Percentiles rank a stretch among this genome's conserved stretches.
Evolutionary conservation across 73 alveolate species (phyloP).

Genomic region (Durusdinium trenchii): DNA sequence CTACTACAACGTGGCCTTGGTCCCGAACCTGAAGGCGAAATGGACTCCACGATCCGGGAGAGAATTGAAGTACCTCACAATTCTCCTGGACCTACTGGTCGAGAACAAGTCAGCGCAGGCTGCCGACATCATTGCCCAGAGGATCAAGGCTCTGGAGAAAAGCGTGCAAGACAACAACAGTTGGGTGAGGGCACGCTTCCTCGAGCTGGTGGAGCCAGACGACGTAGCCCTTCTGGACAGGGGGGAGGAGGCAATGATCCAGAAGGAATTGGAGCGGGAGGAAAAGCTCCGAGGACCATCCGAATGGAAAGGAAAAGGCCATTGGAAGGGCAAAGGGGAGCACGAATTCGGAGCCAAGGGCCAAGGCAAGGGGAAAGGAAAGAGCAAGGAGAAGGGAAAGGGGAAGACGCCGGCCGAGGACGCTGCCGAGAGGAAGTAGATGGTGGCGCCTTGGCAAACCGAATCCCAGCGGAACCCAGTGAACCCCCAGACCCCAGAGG

Average conservation of each 20-base stretch:
- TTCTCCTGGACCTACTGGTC: neutral
- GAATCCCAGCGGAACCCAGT: neutral
- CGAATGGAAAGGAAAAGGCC: neutral
- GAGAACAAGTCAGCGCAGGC: neutral
- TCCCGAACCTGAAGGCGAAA: neutral
- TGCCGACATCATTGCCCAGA: constrained; percentile 6
- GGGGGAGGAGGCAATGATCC: neutral
- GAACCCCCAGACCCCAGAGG: neutral
- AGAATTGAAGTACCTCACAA: neutral
- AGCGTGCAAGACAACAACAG: neutral
- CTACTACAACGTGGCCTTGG: neutral
- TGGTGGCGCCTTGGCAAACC: neutral
- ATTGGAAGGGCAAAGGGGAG: neutral
- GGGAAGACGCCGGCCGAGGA: neutral
- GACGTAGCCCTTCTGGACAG: neutral
- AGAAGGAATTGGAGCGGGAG: constrained; percentile 2
- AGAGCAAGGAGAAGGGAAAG: neutral
- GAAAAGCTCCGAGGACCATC: neutral
- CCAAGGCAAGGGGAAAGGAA: neutral
- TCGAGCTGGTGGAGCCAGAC: neutral
- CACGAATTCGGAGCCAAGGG: neutral
- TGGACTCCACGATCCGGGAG: neutral
- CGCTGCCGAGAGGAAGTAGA: neutral
- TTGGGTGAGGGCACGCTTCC: neutral
- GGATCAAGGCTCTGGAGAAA: neutral